Base-by-base conservation (phyloP, 306 rosid species). In the Citrullus colocynthis region DNA sequence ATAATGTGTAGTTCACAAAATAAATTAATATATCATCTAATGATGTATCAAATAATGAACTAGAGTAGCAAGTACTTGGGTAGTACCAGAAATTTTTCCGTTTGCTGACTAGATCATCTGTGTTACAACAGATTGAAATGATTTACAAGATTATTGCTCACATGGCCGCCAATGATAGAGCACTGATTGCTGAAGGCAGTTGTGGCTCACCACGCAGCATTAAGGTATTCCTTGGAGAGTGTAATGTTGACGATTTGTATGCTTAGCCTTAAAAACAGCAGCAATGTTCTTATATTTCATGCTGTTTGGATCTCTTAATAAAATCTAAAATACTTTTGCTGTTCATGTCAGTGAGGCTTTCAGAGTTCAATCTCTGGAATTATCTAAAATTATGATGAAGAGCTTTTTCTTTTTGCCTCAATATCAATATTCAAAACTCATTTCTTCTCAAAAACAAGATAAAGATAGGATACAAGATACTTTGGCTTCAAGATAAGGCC, bases 141-240 rank as follows among this genome's bases (percentile, higher is more conserved):
- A 91, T 93, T 70, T 84, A 83, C 90, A 93, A 93, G 90, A 87
- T 93, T 75, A 78, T 93, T 8, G 95, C 91, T 66, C 98, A 93
- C 79, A 89, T 93, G 90, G 95, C 98, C 3, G 93, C 95, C 82
- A 93, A 93, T 34, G 97, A 93, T 77, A 93, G 97, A 91, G 97
- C 93, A 55, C 55, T 93, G n/a, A 91, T 91, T 61, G 98, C 95
- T 3, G 95, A 93, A 88, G 98, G 98, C 79, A 85, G 63, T 39
- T 91, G 98, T n/a, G 97, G 98, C 12, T 93, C 98, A 56, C 97
- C 95, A 0, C 87, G 98, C 41, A 89, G 98, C 89, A 39, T 93
- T 84, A 91, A 89, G 86, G 93, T 91, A 86, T 91, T 87, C 72
- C 88, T 84, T 11, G 90, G 90, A 74, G 97, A 93, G 83, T 93